These are phyloP conservation scores for Penicillium longicatenatum DNA, from an alignment of 495 filamentous ascomycete genomes.

Conservation along the genomic window DNA sequence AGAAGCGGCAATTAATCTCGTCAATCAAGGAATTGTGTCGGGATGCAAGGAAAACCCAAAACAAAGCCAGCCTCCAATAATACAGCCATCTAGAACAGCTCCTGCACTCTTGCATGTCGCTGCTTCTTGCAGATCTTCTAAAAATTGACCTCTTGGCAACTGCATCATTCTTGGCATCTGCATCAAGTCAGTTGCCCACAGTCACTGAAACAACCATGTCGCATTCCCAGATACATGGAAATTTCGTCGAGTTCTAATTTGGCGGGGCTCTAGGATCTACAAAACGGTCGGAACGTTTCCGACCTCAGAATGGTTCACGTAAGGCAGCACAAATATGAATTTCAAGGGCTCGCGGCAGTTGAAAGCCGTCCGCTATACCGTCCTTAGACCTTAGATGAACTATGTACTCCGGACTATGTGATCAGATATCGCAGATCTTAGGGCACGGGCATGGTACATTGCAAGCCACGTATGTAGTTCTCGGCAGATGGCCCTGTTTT, in stretches of 20 bases:
- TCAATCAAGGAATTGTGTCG: constrained; percentile 5
- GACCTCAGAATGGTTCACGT: neutral
- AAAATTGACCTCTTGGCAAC: neutral
- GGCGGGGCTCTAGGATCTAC: neutral
- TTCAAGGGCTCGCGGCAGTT: neutral
- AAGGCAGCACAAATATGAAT: neutral
- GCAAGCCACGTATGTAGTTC: neutral
- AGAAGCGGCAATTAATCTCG: constrained; percentile 1
- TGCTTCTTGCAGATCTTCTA: neutral
- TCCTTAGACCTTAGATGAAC: neutral
- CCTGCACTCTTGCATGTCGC: neutral
- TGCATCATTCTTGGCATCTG: constrained; percentile 3
- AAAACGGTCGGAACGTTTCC: neutral
- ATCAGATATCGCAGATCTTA: constrained; percentile 1
- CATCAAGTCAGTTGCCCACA: neutral
- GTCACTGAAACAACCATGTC: neutral
- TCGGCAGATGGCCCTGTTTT: neutral
- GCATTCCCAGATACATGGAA: neutral
- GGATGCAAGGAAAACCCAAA: constrained; percentile 7
- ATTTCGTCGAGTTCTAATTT: neutral
- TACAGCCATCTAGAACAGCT: neutral
- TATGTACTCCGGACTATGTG: neutral
- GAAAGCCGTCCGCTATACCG: neutral
- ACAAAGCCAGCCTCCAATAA: neutral
- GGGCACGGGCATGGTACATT: neutral